Evolutionary conservation across 2,329 filamentous ascomycete species (phyloP), one percentile per base, ranked within the genome.

Genomic region (Claviceps spartinae): DNA sequence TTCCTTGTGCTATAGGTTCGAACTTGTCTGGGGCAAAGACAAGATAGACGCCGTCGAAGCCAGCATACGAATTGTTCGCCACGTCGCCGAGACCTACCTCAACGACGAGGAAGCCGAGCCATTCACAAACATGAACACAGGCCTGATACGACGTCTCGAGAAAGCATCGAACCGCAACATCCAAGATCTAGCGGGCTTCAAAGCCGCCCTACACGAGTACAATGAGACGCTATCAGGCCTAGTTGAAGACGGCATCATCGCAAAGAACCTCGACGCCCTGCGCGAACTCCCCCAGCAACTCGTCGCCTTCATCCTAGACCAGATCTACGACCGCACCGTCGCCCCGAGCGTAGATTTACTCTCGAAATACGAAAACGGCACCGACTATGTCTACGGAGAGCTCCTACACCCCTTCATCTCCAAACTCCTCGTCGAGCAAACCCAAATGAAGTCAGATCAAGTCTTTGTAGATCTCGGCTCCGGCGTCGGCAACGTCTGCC

Each of bases 381-480:
- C 86, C 58, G 88, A 95, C 67, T 91, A 95, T 60, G 87, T 95
- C 41, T 98, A 98, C 63, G 93, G 93, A 63, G 93, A 98, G 67
- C 79, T 98, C 26, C 75, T 93, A 34, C 85, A 89, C 20, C 82
- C 83, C 1, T 94, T 98, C 63, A 79, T 93, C 57, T 86, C 85
- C 56, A 81, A 83, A 53, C 88, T 97, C 54, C 82, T 98, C 59
- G 79, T 83, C 16, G 75, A 82, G 59, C 79, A 88, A 64, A 85
- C 86, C 3, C 75, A 80, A 45, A 81, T 97, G 65, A 89, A 81
- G 54, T 91, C 87, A 0, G 79, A 83, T 48, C 86, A 94, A 60
- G 81, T 94, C 40, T 97, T 98, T 65, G 83, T 98, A 54, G 93
- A 98, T 63, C 77, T 98, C 14, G 93, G 93, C 48, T 97, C 91